Conservation (phyloP, 179 eudicot species). For the Actinidia arguta region DNA sequence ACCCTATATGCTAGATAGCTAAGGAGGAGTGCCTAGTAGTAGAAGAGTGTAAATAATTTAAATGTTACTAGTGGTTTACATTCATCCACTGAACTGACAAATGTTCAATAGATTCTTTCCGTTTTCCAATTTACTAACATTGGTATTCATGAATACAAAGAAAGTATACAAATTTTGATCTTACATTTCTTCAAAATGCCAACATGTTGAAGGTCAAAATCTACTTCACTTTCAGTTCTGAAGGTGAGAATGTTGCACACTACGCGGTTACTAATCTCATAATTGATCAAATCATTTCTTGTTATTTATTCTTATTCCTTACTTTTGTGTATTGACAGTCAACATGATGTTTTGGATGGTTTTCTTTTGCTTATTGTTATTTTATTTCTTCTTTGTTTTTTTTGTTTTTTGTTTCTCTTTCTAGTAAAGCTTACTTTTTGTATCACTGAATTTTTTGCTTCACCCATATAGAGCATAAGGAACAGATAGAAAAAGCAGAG, state of each 20-base stretch:
- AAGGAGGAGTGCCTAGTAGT: too few relatives aligned
- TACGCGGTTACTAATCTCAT: background rate
- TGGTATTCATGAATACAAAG: too few relatives aligned
- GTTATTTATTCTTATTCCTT: background rate
- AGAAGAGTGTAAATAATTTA: too few relatives aligned
- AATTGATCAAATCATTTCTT: background rate
- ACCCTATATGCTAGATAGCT: too few relatives aligned
- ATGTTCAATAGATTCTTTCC: too few relatives aligned
- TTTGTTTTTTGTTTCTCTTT: background rate
- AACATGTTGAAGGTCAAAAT: background rate
- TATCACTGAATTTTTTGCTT: background rate
- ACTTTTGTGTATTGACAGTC: background rate
- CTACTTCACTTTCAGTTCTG: background rate
- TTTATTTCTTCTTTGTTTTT: background rate
- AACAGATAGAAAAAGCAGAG: slow-evolving; percentile 93
- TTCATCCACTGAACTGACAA: too few relatives aligned
- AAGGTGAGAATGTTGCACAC: background rate
- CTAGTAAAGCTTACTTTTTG: background rate
- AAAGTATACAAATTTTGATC: too few relatives aligned
- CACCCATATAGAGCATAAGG: slow-evolving; percentile 71
- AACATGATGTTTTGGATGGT: background rate
- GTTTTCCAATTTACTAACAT: too few relatives aligned
- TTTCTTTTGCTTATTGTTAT: background rate
- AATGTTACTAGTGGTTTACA: too few relatives aligned
- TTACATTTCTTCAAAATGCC: background rate